These are phyloP conservation scores for Ceratocystis ficicola DNA, from an alignment of 2,329 filamentous ascomycete genomes.

Conservation along the genomic window DNA sequence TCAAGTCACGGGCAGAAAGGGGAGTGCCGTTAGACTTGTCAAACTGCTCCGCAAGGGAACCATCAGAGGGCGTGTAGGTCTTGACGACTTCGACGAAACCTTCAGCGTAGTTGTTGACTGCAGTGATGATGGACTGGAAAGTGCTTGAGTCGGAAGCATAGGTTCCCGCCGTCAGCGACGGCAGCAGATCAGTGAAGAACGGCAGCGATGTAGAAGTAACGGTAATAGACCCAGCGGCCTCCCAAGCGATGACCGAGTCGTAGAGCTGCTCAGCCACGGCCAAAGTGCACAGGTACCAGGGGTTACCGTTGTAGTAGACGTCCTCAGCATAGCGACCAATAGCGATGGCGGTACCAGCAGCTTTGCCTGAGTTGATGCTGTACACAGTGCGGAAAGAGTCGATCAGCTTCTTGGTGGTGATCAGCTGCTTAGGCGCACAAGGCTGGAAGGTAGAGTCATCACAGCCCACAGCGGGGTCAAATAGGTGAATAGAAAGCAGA, in stretches of 20 bases:
- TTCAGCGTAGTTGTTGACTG: slow-evolving; percentile 47
- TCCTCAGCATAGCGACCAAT: slow-evolving; percentile 62
- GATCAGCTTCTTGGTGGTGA: slow-evolving; percentile 63
- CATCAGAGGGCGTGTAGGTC: slow-evolving; percentile 49
- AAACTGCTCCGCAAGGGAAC: slow-evolving; percentile 58
- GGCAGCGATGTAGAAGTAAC: slow-evolving; percentile 52
- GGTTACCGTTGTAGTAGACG: slow-evolving; percentile 64
- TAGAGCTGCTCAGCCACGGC: slow-evolving; percentile 73
- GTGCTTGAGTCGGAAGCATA: slow-evolving; percentile 39
- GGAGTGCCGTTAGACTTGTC: slow-evolving; percentile 41
- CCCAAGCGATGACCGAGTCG: slow-evolving; percentile 62
- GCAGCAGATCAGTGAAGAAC: slow-evolving; percentile 58
- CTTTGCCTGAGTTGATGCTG: slow-evolving; percentile 53
- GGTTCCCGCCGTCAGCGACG: slow-evolving; percentile 48
- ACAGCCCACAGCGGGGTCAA: slow-evolving; percentile 54
- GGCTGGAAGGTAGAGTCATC: slow-evolving; percentile 66
- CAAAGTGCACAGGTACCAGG: slow-evolving; percentile 67
- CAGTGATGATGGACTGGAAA: slow-evolving; percentile 45
- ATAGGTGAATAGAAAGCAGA: slow-evolving; percentile 53
- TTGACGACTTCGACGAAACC: slow-evolving; percentile 51
- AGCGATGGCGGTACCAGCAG: slow-evolving; percentile 46
- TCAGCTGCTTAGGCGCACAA: slow-evolving; percentile 54
- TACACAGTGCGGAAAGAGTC: slow-evolving; percentile 65
- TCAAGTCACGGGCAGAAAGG: slow-evolving; percentile 53
- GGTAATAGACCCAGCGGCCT: slow-evolving; percentile 47